Percentiles rank a stretch among this genome's conserved stretches.
These are phyloP conservation scores for Rhodomyrtus tomentosa DNA, from an alignment of 345 rosid species.

Conservation along the genomic window DNA sequence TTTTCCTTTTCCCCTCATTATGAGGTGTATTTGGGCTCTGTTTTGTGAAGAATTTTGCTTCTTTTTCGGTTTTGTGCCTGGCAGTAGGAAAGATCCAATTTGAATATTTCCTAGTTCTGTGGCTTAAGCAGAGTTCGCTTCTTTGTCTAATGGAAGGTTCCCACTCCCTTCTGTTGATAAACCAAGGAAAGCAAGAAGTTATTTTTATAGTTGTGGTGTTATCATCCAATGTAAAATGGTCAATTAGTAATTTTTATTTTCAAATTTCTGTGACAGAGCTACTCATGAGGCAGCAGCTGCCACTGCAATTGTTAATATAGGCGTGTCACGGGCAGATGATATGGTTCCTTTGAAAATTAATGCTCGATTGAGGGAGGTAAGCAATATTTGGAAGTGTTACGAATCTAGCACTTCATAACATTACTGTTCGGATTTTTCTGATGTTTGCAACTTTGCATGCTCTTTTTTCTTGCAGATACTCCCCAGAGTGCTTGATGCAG, in stretches of 20 bases:
- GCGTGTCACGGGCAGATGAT: slow-evolving; percentile 73
- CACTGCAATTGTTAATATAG: slow-evolving; percentile 74
- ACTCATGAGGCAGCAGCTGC: slow-evolving; percentile 82
- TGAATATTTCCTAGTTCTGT: background rate
- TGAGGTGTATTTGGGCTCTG: background rate
- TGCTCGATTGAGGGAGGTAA: slow-evolving; percentile 80
- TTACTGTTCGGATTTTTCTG: background rate
- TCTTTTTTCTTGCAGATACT: slow-evolving; percentile 40
- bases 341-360: slow-evolving; percentile 67
- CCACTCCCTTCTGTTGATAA: background rate
- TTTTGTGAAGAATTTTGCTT: background rate
- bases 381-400: background rate
- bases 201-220: background rate
- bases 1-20: background rate
- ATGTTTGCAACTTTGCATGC: background rate
- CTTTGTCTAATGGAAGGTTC: background rate
- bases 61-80: background rate
- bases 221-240: background rate
- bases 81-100: background rate
- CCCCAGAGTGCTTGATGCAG: slow-evolving; percentile 56
- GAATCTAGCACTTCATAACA: background rate
- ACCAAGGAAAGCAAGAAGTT: background rate
- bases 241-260: background rate
- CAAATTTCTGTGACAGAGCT: slow-evolving; percentile 32
- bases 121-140: background rate